These are phyloP conservation scores for Capsicum pubescens DNA, from an alignment of 257 asterid genomes.

Conservation along the genomic window DNA sequence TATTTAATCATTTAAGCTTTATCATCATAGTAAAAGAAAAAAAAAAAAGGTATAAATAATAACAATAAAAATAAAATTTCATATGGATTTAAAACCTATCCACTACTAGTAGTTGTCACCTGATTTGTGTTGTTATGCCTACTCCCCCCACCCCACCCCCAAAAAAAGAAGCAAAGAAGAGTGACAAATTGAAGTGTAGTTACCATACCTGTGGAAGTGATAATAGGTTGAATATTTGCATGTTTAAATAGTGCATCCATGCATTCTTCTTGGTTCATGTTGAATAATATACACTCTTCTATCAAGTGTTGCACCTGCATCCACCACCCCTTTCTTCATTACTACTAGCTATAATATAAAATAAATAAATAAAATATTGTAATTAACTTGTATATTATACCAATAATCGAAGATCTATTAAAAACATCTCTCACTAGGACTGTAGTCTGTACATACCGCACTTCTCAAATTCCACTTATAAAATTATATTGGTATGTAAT, in stretches of 20 bases:
- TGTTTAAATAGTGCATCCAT: constrained; percentile 60
- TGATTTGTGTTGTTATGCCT: neutral
- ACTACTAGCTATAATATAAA: neutral
- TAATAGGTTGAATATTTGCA: constrained; percentile 57
- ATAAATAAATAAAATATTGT: too few relatives aligned
- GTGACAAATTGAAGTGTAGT: neutral
- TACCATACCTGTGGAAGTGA: constrained; percentile 59
- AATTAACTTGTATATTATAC: too few relatives aligned
- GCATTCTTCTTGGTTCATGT: constrained; percentile 56
- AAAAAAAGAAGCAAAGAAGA: neutral
- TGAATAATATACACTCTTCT: constrained; percentile 53
- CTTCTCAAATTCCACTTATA: too few relatives aligned
- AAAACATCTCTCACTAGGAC: too few relatives aligned
- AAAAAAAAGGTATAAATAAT: neutral
- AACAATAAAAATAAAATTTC: neutral
- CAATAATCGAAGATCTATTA: too few relatives aligned
- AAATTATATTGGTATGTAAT: too few relatives aligned
- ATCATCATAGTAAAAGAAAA: neutral
- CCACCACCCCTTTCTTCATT: neutral
- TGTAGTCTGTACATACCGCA: too few relatives aligned
- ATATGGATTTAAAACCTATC: neutral
- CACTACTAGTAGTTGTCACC: neutral
- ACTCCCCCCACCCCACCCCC: neutral
- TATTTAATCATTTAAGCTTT: neutral
- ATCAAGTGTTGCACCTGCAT: constrained; percentile 58